Base-by-base conservation (phyloP, 768 basidiomycete genomes). In the Naganishia onofrii region DNA sequence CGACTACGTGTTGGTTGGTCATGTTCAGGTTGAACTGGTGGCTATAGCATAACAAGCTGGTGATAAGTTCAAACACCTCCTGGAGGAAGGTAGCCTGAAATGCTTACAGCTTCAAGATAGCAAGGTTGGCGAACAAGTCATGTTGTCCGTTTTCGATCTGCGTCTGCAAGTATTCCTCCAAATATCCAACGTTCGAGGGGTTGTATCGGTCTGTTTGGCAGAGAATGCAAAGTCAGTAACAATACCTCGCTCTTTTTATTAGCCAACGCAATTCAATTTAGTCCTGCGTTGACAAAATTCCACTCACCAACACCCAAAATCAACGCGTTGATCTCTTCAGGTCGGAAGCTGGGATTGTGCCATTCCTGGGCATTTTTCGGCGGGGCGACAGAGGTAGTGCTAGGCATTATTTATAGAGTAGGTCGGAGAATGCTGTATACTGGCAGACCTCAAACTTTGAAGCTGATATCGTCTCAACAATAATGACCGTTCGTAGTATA, bases 121-220 rank as follows among this genome's bases (percentile, higher is more conserved):
- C 94, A 48, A 97, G 84, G 82, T 98, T 97, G 34, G 95, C 92
- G 51, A 97, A 86, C 75, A 91, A 89, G 81, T 99, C 95, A 75
- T 97, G 97, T 79, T 92, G 90, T 74, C 90, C 88, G 76, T 87
- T 89, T 74, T 90, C 86, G 72, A 93, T 92, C 82, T 99, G 95
- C 80, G 92, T 89, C 81, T 91, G 92, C 70, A 98, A 88, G 83
- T 98, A 97, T 79, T 97, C 95, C 82, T 97, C 95, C 70, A 98
- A 88, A 74, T 93, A 90, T 44, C 87, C 84, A 70, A 95, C 88
- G 80, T 98, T 98, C 65, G 89, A 88, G 52, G 95, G 95, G 83
- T 97, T 98, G 82, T 98, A 98, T 70, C 95, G 89, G 84, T 98
- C 95, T 96, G 31, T 26, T 29, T 53, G 2, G 19, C 31, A 66